Base-by-base conservation (phyloP, 495 filamentous ascomycete species). In the Daldinia childiae region DNA sequence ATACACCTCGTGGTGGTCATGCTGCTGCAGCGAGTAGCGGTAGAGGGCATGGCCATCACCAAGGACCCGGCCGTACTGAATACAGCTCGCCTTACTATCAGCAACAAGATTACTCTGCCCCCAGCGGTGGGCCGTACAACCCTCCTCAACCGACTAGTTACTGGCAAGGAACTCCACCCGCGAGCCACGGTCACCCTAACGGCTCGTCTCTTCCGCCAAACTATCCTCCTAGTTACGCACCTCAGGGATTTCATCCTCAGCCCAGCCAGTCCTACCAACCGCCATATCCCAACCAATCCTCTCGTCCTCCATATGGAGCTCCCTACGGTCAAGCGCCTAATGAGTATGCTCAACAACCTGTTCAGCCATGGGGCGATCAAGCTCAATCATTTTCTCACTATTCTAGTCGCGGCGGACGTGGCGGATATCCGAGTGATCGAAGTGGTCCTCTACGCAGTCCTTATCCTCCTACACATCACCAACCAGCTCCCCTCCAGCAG, bases 171-270 rank as follows among this genome's bases (percentile, higher is more conserved):
- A 66, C 78, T 60, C 74, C 77, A 24, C 70, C 77, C 21, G 66
- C 73, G 15, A 67, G 72, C 65, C 79, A 77, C 52, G 69, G 73
- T 39, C 81, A 81, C 54, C 75, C 76, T 30, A 73, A 57, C 48
- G 60, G 72, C 52, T 74, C 81, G 30, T 79, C 83, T 36, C 72
- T 84, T 19, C 78, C 83, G 21, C 75, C 82, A 56, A 82, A 80
- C 52, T 88, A 87, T 68, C 81, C 85, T 69, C 79, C 85, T 27
- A 86, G 80, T 67, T 88, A 85, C 58, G 82, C 82, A 9, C 81
- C 84, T n/a, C 85, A 85, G 66, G 70, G 79, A 1, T 86, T 85
- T 57, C 74, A 75, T 51, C 75, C 80, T 54, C 74, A 75, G 30
- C 72, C 69, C 5, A 76, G 63, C 39, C 78, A 76, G 54, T 59